Base-by-base conservation (phyloP, 140 eudicot genomes). In the Bidens hawaiensis region DNA sequence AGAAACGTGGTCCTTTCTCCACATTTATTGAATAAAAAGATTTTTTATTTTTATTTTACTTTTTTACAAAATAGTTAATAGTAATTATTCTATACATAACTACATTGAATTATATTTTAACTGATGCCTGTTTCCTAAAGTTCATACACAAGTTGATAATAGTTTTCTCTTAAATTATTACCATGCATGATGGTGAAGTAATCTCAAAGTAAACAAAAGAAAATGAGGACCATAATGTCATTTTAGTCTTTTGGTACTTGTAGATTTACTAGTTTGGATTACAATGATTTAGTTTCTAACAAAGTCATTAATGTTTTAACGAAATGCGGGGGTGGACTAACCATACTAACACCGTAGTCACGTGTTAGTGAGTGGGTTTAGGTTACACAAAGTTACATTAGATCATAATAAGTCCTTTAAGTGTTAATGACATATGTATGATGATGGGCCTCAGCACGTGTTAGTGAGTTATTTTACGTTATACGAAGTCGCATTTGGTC, bases 151-250 rank as follows among this genome's bases (percentile, higher is more conserved):
- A 40, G 9, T 63, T 26, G 28, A 15, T 18, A 25, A 30, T 21
- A 3, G 43, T 26, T n/a, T 38, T 0, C 27, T 13, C 4, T 43
- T 34, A 21, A 17, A 0, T n/a, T 18, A 60, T 59, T 46, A 60
- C 48, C 60, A 59, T 47, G 30, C 62, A 70, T 70, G 68, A 70
- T 70, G 52, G 52, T 28, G 75, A 16, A 60, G 75, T 70, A 48
- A 36, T 23, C 5, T 31, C 54, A 49, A 70, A 48, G 75, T 13
- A 52, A 65, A 19, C 27, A 45, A 47, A 14, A 34, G 30, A 12
- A 22, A n/a, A n/a, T 11, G n/a, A n/a, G 6, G 52, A 25, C 3
- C n/a, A 57, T 68, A 57, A 57, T 56, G 58, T 48, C 14, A 5
- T 21, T 57, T 57, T 31, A 57, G 27, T 16, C 43, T 26, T 13